Percentiles rank a stretch among this genome's conserved stretches.
Conservation (phyloP, 169 alveolate genomes). For the Babesia bovis region DNA sequence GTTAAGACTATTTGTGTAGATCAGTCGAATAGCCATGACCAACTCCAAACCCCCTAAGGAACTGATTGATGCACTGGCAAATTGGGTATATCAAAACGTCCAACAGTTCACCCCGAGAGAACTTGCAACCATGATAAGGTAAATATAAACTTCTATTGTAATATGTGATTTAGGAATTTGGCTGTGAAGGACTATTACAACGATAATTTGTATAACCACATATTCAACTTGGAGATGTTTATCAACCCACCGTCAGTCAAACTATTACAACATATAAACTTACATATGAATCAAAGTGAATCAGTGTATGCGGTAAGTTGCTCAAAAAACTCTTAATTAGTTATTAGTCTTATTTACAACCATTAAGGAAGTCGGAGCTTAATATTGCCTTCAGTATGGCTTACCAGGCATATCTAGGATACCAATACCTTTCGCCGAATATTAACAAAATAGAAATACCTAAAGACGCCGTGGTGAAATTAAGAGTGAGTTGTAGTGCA, state of each 20-base stretch:
- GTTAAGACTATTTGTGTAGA: not conserved
- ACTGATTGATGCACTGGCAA: constrained; percentile 31
- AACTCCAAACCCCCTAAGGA: constrained; percentile 21
- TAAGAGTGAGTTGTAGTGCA: not conserved
- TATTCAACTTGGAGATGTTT: constrained; percentile 28
- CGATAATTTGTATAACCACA: constrained; percentile 19
- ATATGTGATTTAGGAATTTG: constrained; percentile 11
- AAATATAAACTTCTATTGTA: not conserved
- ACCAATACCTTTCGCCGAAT: not conserved
- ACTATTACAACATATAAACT: constrained; percentile 44
- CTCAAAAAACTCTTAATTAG: not conserved
- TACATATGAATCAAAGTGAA: constrained; percentile 19
- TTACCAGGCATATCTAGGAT: constrained; percentile 46
- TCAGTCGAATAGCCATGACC: not conserved
- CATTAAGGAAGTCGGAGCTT: constrained; percentile 3
- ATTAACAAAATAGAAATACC: constrained; percentile 12
- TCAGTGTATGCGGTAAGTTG: constrained; percentile 33
- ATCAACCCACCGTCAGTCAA: constrained; percentile 34
- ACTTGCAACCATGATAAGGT: constrained; percentile 22
- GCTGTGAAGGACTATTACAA: constrained; percentile 36
- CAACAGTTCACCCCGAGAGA: constrained; percentile 4
- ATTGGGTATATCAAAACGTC: not conserved
- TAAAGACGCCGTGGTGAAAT: constrained; percentile 9
- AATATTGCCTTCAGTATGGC: constrained; percentile 15
- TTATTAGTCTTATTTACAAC: constrained; percentile 38